Evolutionary conservation across 768 basidiomycete species (phyloP).

Genomic region (Wakefieldia striispora): DNA sequence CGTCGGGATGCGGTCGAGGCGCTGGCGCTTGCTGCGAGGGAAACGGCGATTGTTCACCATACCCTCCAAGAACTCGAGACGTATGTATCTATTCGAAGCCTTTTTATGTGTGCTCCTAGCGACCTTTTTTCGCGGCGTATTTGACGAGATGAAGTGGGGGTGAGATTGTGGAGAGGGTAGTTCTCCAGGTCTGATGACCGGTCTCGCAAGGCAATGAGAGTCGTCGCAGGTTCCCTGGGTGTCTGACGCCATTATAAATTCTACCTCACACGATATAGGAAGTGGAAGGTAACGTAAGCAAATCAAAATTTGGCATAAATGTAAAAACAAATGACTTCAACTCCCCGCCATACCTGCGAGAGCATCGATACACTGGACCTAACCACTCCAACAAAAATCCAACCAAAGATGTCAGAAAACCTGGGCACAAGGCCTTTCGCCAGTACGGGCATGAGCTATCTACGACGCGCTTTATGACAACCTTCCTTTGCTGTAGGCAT

Average conservation of each 20-base stretch:
- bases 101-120: not conserved
- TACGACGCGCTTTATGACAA: not conserved
- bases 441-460: too few relatives aligned
- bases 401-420: too few relatives aligned
- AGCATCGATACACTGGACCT: too few relatives aligned
- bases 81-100: too few relatives aligned
- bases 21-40: slow-evolving; percentile 38
- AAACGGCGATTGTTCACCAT: slow-evolving; percentile 34
- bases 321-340: too few relatives aligned
- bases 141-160: slow-evolving; percentile 20
- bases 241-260: not conserved
- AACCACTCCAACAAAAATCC: too few relatives aligned
- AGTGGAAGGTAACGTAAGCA: too few relatives aligned
- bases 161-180: slow-evolving; percentile 16
- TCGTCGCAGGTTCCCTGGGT: not conserved
- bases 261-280: too few relatives aligned
- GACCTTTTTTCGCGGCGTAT: slow-evolving; percentile 6
- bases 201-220: not conserved
- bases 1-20: slow-evolving; percentile 49
- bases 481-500: slow-evolving; percentile 19
- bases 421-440: too few relatives aligned
- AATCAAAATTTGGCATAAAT: too few relatives aligned
- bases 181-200: slow-evolving; percentile 18
- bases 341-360: too few relatives aligned
- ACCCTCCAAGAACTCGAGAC: too few relatives aligned